phyloP scores from a whole-genome alignment of 805 yeast species.

The Debaryomyces maramus region DNA sequence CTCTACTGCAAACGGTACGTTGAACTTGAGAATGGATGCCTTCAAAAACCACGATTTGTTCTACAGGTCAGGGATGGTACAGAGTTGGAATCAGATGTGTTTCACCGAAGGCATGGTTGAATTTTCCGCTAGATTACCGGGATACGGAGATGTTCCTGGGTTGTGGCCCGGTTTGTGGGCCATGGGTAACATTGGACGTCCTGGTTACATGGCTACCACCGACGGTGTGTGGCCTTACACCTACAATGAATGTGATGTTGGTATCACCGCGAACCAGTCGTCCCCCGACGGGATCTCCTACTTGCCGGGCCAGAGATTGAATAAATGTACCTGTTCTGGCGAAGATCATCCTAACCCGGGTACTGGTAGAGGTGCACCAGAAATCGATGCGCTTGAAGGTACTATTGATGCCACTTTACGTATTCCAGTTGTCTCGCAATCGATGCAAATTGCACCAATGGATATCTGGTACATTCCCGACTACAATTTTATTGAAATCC shows the following conservation, averaged over 20 bases:
- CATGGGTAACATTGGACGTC: conserved; percentile 38
- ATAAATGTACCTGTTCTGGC: conserved; percentile 33
- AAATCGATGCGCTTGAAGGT: conserved; percentile 25
- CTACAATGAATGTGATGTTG: conserved; percentile 37
- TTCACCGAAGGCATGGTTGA: conserved; percentile 31
- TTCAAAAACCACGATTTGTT: conserved; percentile 34
- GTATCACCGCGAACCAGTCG: conserved; percentile 40
- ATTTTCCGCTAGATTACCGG: conserved; percentile 31
- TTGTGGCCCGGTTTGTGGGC: conserved; percentile 44
- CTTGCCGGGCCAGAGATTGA: conserved; percentile 38
- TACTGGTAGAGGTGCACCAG: conserved; percentile 40
- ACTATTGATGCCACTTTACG: conserved; percentile 63
- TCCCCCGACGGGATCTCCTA: conserved; percentile 40
- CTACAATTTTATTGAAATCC: conserved; percentile 70
- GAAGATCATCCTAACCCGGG: conserved; percentile 40
- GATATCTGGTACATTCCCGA: conserved; percentile 94
- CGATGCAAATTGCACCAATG: conserved; percentile 88
- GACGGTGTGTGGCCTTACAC: conserved; percentile 44
- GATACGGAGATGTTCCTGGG: conserved; percentile 30
- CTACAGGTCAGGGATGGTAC: conserved; percentile 43
- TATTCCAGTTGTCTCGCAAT: conserved; percentile 79
- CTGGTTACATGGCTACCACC: conserved; percentile 35
- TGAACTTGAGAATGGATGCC: conserved; percentile 38
- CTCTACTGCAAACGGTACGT: conserved; percentile 40
- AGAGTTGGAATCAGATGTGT: conserved; percentile 41